Evolutionary conservation across 2,329 filamentous ascomycete species (phyloP).

Genomic region (Diaporthe amygdali): DNA sequence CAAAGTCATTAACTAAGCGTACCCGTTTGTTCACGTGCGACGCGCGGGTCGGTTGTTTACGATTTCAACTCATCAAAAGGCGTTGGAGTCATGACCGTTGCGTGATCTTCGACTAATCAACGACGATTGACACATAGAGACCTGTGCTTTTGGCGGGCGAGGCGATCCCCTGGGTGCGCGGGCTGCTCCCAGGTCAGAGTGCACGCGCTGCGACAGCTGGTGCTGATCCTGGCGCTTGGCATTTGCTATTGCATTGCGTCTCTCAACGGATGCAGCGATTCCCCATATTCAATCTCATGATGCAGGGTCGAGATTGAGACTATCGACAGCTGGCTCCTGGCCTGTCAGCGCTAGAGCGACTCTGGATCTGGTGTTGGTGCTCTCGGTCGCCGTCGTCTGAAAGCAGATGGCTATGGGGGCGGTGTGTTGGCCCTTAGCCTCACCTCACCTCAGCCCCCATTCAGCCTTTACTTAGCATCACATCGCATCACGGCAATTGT

Average conservation of each 20-base stretch:
- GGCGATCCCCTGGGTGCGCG: neutral
- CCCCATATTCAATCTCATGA: conserved; percentile 13
- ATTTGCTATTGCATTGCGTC: neutral
- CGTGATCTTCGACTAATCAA: neutral
- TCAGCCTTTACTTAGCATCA: neutral
- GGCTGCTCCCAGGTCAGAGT: neutral
- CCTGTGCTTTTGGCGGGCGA: neutral
- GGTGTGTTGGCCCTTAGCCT: neutral
- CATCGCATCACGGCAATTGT: neutral
- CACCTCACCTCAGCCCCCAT: neutral
- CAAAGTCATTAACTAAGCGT: neutral
- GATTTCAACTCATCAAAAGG: neutral
- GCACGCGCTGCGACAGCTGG: neutral
- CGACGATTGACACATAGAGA: neutral
- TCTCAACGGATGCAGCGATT: neutral
- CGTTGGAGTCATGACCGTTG: neutral
- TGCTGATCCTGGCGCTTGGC: conserved; percentile 8
- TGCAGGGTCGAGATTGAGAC: conserved; percentile 13
- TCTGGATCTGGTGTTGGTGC: conserved; percentile 1
- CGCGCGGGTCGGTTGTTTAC: neutral
- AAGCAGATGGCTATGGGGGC: neutral
- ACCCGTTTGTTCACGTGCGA: neutral
- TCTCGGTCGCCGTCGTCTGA: neutral
- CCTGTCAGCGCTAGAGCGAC: conserved; percentile 20
- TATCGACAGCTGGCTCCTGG: conserved; percentile 22